Percentiles rank a stretch among this genome's conserved stretches.
phyloP scores from a whole-genome alignment of 2,329 filamentous ascomycete genomes.

The Pseudogymnoascus sp. region DNA sequence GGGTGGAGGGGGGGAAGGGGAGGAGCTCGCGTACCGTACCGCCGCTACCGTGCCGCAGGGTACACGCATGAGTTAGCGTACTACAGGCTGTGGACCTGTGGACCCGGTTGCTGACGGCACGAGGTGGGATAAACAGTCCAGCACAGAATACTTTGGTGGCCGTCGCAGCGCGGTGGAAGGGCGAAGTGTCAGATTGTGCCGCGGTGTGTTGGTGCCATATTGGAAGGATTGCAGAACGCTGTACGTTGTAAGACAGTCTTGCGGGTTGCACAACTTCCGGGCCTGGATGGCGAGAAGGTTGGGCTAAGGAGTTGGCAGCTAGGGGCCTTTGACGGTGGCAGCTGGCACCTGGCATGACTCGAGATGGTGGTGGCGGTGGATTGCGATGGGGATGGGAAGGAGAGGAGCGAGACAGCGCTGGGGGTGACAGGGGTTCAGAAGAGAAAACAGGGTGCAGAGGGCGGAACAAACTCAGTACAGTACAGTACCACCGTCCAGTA shows the following conservation, averaged over 20 bases:
- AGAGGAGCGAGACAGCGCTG: not conserved
- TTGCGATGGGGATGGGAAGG: not conserved
- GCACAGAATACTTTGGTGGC: not conserved
- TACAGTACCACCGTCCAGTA: not conserved
- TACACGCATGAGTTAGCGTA: not conserved
- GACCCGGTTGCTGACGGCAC: not conserved
- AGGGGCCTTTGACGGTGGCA: not conserved
- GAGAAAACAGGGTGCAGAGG: not conserved
- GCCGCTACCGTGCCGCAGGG: not conserved
- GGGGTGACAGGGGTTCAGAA: not conserved
- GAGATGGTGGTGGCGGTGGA: not conserved
- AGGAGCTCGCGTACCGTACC: not conserved
- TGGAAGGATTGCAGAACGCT: not conserved
- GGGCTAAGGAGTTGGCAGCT: not conserved
- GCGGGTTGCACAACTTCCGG: not conserved
- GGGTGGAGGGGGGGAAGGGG: not conserved
- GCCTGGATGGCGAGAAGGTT: not conserved
- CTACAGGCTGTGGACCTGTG: not conserved
- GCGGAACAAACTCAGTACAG: not conserved
- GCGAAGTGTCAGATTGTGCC: not conserved
- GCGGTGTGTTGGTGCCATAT: not conserved
- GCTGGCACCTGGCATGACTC: not conserved
- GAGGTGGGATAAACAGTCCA: not conserved
- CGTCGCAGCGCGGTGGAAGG: not conserved
- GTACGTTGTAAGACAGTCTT: not conserved